phyloP scores from a whole-genome alignment of 352 stramenopile genomes.

The Phytophthora capsici region DNA sequence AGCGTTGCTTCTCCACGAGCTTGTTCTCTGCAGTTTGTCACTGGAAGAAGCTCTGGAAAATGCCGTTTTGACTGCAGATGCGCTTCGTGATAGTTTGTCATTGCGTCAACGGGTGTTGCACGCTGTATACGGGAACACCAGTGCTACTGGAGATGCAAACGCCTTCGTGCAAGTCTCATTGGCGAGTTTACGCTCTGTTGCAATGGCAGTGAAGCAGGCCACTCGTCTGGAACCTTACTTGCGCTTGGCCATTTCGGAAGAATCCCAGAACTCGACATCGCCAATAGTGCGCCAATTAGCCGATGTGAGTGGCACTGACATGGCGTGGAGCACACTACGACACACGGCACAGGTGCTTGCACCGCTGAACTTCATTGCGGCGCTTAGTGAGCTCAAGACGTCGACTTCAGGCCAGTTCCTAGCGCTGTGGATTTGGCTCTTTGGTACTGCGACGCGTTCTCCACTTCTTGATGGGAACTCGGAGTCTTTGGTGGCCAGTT shows the following conservation, averaged over 20 bases:
- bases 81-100: slow-evolving; percentile 18
- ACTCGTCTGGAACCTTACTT: slow-evolving; percentile 24
- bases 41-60: slow-evolving; percentile 38
- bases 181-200: slow-evolving; percentile 38
- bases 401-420: slow-evolving; percentile 42
- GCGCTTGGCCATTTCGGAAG: slow-evolving; percentile 24
- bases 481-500: slow-evolving; percentile 23
- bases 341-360: slow-evolving; percentile 29
- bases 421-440: slow-evolving; percentile 44
- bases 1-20: slow-evolving; percentile 30
- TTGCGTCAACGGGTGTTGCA: slow-evolving; percentile 27
- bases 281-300: slow-evolving; percentile 17
- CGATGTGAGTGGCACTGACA: slow-evolving; percentile 24
- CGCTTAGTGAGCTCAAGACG: slow-evolving; percentile 35
- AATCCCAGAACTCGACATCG: slow-evolving; percentile 6
- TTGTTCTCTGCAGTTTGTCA: slow-evolving; percentile 25
- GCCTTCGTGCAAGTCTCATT: slow-evolving; percentile 17
- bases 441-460: slow-evolving; percentile 35
- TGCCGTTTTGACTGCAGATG: slow-evolving; percentile 27
- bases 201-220: slow-evolving; percentile 33
- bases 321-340: slow-evolving; percentile 30
- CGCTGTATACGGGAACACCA: slow-evolving; percentile 4
- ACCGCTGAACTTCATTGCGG: slow-evolving; percentile 38
- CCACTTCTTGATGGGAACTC: slow-evolving; percentile 32
- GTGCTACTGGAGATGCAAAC: not conserved